phyloP scores from a whole-genome alignment of 2,329 filamentous ascomycete genomes.

The Mollisiaceae sp. region DNA sequence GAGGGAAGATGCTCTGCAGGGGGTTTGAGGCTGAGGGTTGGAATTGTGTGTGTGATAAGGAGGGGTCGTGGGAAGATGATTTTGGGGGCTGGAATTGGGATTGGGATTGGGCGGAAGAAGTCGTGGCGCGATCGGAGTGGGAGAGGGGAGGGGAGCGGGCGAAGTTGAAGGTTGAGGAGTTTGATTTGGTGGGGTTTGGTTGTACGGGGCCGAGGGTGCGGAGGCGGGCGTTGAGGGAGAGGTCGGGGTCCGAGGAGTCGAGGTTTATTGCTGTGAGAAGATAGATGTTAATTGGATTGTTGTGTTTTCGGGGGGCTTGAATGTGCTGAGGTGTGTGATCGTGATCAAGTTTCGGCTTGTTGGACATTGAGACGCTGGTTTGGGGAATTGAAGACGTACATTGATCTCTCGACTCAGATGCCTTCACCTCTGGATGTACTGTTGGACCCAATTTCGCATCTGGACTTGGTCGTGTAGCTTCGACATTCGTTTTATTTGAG shows the following conservation, averaged over 20 bases:
- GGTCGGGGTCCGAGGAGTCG: constrained; percentile 30
- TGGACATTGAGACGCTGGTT: background rate
- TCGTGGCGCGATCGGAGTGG: constrained; percentile 4
- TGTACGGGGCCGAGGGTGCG: constrained; percentile 37
- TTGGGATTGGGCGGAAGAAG: constrained; percentile 15
- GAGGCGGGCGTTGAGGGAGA: constrained; percentile 34
- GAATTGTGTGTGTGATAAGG: constrained; percentile 24
- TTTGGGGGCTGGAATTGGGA: background rate
- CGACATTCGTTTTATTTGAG: constrained; percentile 19
- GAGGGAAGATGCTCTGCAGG: constrained; percentile 35
- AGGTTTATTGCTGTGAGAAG: constrained; percentile 16
- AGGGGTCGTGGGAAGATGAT: constrained; percentile 14
- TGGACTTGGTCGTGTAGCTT: constrained; percentile 14
- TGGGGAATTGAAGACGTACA: constrained; percentile 26
- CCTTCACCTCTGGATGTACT: constrained; percentile 23
- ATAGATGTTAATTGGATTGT: background rate
- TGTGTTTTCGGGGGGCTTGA: background rate
- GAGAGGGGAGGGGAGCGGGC: constrained; percentile 7
- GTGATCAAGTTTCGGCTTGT: background rate
- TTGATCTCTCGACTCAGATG: constrained; percentile 17
- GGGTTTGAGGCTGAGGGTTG: constrained; percentile 34
- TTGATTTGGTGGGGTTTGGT: constrained; percentile 39
- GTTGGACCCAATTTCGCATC: constrained; percentile 18
- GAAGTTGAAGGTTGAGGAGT: constrained; percentile 38
- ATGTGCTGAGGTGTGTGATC: background rate